A percentile compares a stretch with the other conserved stretches of the same genome.
Evolutionary conservation across 2,329 filamentous ascomycete genomes (phyloP).

Genomic region (Pseudocercospora pini-densiflorae): DNA sequence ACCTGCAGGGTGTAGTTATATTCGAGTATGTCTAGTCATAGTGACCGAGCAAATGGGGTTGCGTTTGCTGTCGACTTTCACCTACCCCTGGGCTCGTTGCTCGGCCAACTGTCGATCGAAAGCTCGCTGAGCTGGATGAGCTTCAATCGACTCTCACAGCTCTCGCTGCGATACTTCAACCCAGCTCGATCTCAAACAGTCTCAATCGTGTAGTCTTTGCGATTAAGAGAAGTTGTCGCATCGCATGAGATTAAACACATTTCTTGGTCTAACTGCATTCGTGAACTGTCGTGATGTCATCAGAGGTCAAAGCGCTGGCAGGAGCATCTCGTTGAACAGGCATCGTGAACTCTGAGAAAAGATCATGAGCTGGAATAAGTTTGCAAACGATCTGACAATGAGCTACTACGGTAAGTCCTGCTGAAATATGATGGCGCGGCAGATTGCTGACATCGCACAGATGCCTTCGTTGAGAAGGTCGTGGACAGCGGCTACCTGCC

Average conservation of each 20-base stretch:
- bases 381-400: constrained; percentile 1
- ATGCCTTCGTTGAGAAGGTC: constrained; percentile 56
- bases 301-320: neutral
- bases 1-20: neutral
- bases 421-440: neutral
- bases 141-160: too few species aligned
- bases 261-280: neutral
- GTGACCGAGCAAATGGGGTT: too few species aligned
- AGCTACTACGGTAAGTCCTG: constrained; percentile 28
- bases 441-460: constrained; percentile 26
- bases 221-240: too few species aligned
- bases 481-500: constrained; percentile 70
- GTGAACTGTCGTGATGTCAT: neutral
- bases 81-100: neutral
- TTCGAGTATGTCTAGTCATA: neutral
- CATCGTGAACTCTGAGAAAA: neutral
- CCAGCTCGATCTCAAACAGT: too few species aligned
- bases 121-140: too few species aligned
- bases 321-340: neutral
- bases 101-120: neutral
- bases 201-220: too few species aligned
- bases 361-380: neutral
- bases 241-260: too few species aligned
- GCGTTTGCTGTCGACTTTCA: neutral
- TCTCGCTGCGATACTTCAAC: too few species aligned